Conservation (phyloP, 768 basidiomycete genomes). For the Boletellus emodensis region DNA sequence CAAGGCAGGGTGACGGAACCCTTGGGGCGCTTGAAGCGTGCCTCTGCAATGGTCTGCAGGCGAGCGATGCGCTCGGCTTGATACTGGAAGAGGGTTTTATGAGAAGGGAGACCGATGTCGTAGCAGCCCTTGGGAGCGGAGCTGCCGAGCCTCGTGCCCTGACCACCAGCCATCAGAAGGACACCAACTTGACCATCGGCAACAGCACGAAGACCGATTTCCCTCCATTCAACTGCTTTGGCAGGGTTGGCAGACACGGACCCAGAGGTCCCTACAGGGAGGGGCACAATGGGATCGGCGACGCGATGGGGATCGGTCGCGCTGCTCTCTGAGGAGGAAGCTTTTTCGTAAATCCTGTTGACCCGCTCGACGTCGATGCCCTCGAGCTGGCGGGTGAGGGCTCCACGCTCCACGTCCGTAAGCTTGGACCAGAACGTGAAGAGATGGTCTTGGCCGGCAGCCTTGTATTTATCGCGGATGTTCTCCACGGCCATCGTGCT, state of each 20-base stretch:
- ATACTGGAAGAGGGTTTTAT: conserved; percentile 92
- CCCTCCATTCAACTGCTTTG: conserved; percentile 71
- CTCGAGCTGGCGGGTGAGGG: conserved; percentile 69
- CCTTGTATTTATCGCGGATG: conserved; percentile 61
- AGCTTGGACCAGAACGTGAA: conserved; percentile 83
- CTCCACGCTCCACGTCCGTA: conserved; percentile 53
- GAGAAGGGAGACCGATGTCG: conserved; percentile 90
- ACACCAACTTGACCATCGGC: conserved; percentile 85
- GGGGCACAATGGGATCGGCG: conserved; percentile 56
- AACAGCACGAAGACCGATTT: conserved; percentile 76
- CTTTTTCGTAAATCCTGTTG: conserved; percentile 80
- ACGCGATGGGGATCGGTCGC: conserved; percentile 31
- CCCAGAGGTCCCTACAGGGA: conserved; percentile 73
- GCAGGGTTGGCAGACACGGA: conserved; percentile 50
- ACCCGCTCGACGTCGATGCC: conserved; percentile 86
- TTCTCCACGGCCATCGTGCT: conserved; percentile 50
- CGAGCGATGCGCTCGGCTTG: conserved; percentile 95
- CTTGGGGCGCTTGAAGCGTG: conserved; percentile 44
- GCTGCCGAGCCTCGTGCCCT: conserved; percentile 92
- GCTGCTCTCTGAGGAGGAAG: conserved; percentile 61
- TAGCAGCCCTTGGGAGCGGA: conserved; percentile 96
- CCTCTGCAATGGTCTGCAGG: conserved; percentile 72
- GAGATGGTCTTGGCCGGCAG: conserved; percentile 85
- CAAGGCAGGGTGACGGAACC: conserved; percentile 80
- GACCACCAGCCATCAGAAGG: conserved; percentile 95